Conservation (phyloP, 345 rosid species). For the Raphanus raphanistrum region DNA sequence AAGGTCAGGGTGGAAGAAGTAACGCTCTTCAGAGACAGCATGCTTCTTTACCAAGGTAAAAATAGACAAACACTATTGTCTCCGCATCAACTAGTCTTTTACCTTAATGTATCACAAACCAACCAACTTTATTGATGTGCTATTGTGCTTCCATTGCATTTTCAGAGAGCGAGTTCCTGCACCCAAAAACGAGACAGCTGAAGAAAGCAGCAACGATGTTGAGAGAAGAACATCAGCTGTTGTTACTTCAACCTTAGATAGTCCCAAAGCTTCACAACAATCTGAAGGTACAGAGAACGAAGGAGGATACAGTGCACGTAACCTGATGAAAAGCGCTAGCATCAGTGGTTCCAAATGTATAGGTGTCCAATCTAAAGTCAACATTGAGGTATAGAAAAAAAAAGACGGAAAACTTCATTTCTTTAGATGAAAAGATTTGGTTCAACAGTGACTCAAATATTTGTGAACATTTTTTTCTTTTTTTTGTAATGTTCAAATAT, state of each 20-base stretch:
- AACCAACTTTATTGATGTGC: neutral
- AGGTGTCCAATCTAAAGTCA: slow-evolving; percentile 47
- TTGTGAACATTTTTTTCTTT: no score
- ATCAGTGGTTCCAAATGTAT: slow-evolving; percentile 92
- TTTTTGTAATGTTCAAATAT: no score
- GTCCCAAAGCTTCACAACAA: slow-evolving; percentile 46
- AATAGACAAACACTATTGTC: neutral
- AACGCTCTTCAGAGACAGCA: slow-evolving; percentile 75
- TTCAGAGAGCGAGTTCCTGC: slow-evolving; percentile 79
- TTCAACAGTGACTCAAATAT: neutral
- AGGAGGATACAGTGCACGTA: slow-evolving; percentile 53
- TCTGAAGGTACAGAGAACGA: slow-evolving; percentile 43
- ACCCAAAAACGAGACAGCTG: slow-evolving; percentile 47
- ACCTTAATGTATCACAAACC: neutral
- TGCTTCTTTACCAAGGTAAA: slow-evolving; percentile 89
- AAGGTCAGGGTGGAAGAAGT: slow-evolving; percentile 69
- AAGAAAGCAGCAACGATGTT: slow-evolving; percentile 36
- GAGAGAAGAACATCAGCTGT: slow-evolving; percentile 47
- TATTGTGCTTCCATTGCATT: slow-evolving; percentile 14
- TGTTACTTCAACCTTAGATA: slow-evolving; percentile 51
- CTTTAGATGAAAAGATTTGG: neutral
- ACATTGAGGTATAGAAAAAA: slow-evolving; percentile 44
- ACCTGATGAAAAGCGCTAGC: slow-evolving; percentile 85
- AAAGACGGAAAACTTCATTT: neutral
- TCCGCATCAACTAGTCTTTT: neutral